phyloP scores from a whole-genome alignment of 2,329 filamentous ascomycete species.

The Epichloe coenophiala region DNA sequence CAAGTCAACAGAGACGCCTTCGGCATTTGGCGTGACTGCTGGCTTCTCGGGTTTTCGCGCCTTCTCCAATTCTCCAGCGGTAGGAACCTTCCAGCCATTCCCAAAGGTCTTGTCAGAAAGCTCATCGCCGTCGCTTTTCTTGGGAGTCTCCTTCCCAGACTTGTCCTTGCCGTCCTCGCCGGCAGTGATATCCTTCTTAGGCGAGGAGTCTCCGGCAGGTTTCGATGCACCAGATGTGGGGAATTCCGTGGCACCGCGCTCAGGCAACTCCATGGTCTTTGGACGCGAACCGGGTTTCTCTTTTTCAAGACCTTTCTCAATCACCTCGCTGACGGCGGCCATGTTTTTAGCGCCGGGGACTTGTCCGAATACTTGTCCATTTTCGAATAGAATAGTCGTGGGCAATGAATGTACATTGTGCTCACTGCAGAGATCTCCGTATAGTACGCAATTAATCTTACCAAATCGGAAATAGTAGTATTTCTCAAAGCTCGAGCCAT shows the following conservation, averaged over 20 bases:
- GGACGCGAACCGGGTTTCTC: slow-evolving; percentile 73
- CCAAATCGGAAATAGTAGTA: slow-evolving; percentile 88
- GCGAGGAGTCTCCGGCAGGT: slow-evolving; percentile 18
- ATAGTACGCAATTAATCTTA: slow-evolving; percentile 72
- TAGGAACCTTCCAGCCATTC: slow-evolving; percentile 17
- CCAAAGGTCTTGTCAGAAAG: slow-evolving; percentile 14
- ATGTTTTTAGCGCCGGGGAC: slow-evolving; percentile 57
- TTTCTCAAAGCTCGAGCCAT: slow-evolving; percentile 51
- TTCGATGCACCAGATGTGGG: slow-evolving; percentile 16
- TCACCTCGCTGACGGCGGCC: slow-evolving; percentile 47
- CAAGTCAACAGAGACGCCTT: slow-evolving; percentile 61
- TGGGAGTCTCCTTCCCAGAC: slow-evolving; percentile 17
- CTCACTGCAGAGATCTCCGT: slow-evolving; percentile 61
- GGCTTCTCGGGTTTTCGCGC: slow-evolving; percentile 33
- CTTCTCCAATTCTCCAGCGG: slow-evolving; percentile 17
- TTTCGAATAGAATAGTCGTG: slow-evolving; percentile 64
- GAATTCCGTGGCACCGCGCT: slow-evolving; percentile 47
- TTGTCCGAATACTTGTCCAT: slow-evolving; percentile 54
- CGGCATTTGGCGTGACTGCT: slow-evolving; percentile 50
- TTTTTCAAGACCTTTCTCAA: slow-evolving; percentile 66
- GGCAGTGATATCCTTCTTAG: slow-evolving; percentile 11
- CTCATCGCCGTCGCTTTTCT: slow-evolving; percentile 6
- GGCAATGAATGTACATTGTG: slow-evolving; percentile 60
- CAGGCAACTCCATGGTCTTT: slow-evolving; percentile 51
- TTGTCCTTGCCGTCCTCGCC: slow-evolving; percentile 11